Percentiles rank a stretch among this genome's conserved stretches.
These are phyloP conservation scores for Kalaharituber pfeilii DNA, from an alignment of 2,329 filamentous ascomycete genomes.

Conservation along the genomic window DNA sequence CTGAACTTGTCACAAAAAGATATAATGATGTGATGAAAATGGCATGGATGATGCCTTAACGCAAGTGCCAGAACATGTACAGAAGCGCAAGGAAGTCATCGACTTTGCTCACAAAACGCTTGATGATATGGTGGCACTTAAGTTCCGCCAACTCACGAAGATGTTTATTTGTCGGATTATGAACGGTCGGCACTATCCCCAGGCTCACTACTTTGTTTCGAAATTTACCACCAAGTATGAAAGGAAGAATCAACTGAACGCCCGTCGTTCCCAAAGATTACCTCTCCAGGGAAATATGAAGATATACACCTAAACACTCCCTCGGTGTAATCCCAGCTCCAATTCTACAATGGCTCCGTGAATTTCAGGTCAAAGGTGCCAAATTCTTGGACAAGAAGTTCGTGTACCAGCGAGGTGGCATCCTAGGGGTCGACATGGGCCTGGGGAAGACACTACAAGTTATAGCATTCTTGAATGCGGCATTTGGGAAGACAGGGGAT, in stretches of 20 bases:
- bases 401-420: slow-evolving; percentile 75
- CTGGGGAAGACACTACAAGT: slow-evolving; percentile 94
- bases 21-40: slow-evolving; percentile 36
- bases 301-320: slow-evolving; percentile 62
- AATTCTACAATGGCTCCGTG: slow-evolving; percentile 77
- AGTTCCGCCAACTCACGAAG: slow-evolving; percentile 59
- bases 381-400: slow-evolving; percentile 76
- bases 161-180: slow-evolving; percentile 58
- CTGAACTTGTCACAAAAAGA: no score
- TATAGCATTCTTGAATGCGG: slow-evolving; percentile 74
- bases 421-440: slow-evolving; percentile 94
- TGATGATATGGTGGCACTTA: slow-evolving; percentile 50
- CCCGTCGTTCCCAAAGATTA: slow-evolving; percentile 45
- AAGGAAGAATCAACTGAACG: slow-evolving; percentile 31
- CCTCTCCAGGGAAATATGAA: slow-evolving; percentile 52
- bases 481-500: slow-evolving; percentile 87
- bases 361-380: slow-evolving; percentile 77
- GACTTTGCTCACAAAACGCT: slow-evolving; percentile 35
- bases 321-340: slow-evolving; percentile 69
- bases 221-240: background rate
- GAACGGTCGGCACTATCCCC: slow-evolving; percentile 40
- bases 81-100: slow-evolving; percentile 49
- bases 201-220: no score
- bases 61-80: slow-evolving; percentile 54
- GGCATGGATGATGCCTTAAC: slow-evolving; percentile 38